These are phyloP conservation scores for Bauhinia variegata DNA, from an alignment of 306 rosid genomes.

Conservation along the genomic window DNA sequence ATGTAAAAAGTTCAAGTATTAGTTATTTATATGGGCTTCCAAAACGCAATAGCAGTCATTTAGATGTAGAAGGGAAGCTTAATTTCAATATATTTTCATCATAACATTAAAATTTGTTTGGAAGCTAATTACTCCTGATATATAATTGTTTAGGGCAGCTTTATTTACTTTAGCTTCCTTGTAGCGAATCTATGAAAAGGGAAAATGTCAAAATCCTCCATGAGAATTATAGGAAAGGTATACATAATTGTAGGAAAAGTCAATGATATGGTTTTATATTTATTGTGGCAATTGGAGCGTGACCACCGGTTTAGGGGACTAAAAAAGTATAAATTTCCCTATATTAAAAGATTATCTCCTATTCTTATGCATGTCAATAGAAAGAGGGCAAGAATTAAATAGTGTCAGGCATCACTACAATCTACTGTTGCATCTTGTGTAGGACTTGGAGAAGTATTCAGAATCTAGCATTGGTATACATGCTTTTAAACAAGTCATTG, in stretches of 20 bases:
- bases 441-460: too few relatives aligned
- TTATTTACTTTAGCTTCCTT: too few relatives aligned
- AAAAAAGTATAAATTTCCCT: background rate
- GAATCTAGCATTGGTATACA: constrained; percentile 8
- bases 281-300: background rate
- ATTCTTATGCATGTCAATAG: background rate
- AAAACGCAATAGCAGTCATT: constrained; percentile 7
- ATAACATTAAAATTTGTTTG: too few relatives aligned
- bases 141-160: too few relatives aligned
- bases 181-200: too few relatives aligned
- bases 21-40: background rate
- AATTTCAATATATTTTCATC: background rate
- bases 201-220: too few relatives aligned
- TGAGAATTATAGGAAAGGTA: background rate
- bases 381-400: background rate
- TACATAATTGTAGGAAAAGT: background rate
- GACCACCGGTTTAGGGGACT: background rate
- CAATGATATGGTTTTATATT: background rate
- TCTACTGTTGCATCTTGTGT: too few relatives aligned
- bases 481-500: constrained; percentile 2
- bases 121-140: too few relatives aligned
- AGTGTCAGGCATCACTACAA: too few relatives aligned
- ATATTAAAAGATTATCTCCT: too few relatives aligned
- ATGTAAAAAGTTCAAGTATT: background rate
- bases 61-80: constrained; percentile 21